Conservation (phyloP, 2,329 filamentous ascomycete genomes). For the Aspergillus flavus region DNA sequence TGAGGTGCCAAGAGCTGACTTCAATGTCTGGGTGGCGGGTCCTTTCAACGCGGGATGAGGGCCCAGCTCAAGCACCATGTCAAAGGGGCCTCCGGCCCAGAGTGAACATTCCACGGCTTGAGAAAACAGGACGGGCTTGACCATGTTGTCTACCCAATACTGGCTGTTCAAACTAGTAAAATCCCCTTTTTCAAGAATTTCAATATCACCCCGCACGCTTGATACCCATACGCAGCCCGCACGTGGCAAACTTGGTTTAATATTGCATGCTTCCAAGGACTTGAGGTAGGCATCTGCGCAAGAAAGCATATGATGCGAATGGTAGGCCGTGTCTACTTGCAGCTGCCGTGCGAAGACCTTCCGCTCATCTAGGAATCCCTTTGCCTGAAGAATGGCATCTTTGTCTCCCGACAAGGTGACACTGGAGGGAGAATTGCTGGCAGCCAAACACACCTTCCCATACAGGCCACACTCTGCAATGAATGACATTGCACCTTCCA, state of each 20-base stretch:
- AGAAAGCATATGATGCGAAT: too few relatives aligned
- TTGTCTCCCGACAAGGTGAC: too few relatives aligned
- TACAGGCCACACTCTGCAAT: conserved; percentile 31
- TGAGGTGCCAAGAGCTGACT: neutral
- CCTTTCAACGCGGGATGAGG: conserved; percentile 32
- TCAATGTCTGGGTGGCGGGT: conserved; percentile 12
- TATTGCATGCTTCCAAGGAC: too few relatives aligned
- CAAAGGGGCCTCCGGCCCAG: conserved; percentile 33
- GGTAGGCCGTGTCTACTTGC: too few relatives aligned
- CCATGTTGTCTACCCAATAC: conserved; percentile 27
- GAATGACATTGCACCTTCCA: conserved; percentile 23
- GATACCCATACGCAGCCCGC: conserved; percentile 6
- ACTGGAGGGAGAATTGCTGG: too few relatives aligned
- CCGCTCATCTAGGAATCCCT: too few relatives aligned
- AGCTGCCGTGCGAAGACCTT: too few relatives aligned
- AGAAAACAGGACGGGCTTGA: conserved; percentile 32
- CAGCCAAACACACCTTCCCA: too few relatives aligned
- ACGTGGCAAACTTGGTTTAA: too few relatives aligned
- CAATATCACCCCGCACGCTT: conserved; percentile 24
- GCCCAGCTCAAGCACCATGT: conserved; percentile 29
- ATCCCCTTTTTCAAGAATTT: conserved; percentile 24
- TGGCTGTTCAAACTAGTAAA: neutral
- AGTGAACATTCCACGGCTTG: neutral
- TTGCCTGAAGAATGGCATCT: too few relatives aligned
- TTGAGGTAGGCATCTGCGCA: too few relatives aligned